These are phyloP conservation scores for Cornus suecica DNA, from an alignment of 148 eudicot species.

Conservation along the genomic window DNA sequence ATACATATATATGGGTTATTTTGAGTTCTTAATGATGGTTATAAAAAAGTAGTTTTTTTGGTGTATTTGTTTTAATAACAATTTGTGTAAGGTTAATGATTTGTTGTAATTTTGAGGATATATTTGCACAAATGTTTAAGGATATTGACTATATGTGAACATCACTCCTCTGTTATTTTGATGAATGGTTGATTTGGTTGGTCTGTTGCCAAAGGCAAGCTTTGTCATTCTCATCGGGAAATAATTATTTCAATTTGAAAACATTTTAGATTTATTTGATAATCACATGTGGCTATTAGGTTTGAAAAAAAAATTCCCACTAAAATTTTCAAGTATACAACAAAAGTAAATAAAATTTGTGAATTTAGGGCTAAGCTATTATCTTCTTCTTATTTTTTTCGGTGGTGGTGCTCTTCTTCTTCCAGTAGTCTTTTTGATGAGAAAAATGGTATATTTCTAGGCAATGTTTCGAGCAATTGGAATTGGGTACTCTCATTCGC, in stretches of 20 bases:
- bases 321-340: background rate
- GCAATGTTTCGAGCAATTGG: constrained; percentile 99
- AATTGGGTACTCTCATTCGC: constrained; percentile 74
- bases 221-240: background rate
- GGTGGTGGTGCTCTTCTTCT: background rate
- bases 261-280: too few species aligned
- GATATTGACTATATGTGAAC: background rate
- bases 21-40: too few species aligned
- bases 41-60: background rate
- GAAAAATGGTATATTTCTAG: constrained; percentile 26
- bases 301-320: too few species aligned
- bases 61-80: background rate
- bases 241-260: background rate
- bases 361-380: background rate
- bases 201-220: background rate
- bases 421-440: background rate
- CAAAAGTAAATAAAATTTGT: too few species aligned
- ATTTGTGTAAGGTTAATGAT: background rate
- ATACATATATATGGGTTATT: too few species aligned
- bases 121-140: background rate
- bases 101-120: too few species aligned
- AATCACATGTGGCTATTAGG: background rate
- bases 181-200: background rate
- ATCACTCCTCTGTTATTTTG: background rate
- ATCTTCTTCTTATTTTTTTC: background rate